These are phyloP conservation scores for Hordeum pubiflorum DNA, from an alignment of 202 grass and related monocot genomes.

Conservation along the genomic window DNA sequence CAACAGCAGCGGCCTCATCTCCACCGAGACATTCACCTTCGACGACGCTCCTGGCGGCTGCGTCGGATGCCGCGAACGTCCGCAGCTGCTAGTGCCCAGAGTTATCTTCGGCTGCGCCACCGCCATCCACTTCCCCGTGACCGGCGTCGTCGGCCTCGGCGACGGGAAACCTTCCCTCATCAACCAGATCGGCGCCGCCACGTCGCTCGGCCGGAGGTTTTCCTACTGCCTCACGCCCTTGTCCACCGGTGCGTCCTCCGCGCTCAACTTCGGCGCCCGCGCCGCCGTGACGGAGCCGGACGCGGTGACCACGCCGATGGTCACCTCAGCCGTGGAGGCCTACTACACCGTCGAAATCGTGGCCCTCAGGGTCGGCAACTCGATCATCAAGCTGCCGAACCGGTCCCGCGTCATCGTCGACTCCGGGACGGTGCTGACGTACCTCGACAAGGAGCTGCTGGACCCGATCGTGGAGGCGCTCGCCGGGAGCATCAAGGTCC, in stretches of 20 bases:
- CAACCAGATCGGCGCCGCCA: constrained; percentile 6
- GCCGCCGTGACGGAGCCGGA: no score
- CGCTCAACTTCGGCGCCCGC: no score
- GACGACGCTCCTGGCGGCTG: background rate
- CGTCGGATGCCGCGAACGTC: no score
- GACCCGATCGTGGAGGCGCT: constrained; percentile 16
- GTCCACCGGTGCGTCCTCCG: background rate
- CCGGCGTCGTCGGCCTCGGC: background rate
- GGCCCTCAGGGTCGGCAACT: constrained; percentile 14
- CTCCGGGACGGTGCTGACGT: constrained; percentile 54
- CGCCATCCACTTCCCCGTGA: no score
- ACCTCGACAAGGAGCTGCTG: constrained; percentile 15
- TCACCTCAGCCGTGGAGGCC: background rate
- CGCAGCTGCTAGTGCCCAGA: background rate
- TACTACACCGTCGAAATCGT: constrained; percentile 46
- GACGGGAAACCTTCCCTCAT: constrained; percentile 35
- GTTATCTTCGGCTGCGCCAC: no score
- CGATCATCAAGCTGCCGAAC: background rate
- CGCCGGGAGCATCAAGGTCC: constrained; percentile 14
- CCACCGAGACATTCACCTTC: constrained; percentile 52
- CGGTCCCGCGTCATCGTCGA: constrained; percentile 36
- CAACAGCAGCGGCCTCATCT: constrained; percentile 18
- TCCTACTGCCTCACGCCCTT: constrained; percentile 53
- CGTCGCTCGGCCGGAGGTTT: constrained; percentile 27
- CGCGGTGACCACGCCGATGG: background rate